Percentiles rank a stretch among this genome's conserved stretches.
Evolutionary conservation across 441 rosid species (phyloP).

Genomic region (Rhodomyrtus psidioides): DNA sequence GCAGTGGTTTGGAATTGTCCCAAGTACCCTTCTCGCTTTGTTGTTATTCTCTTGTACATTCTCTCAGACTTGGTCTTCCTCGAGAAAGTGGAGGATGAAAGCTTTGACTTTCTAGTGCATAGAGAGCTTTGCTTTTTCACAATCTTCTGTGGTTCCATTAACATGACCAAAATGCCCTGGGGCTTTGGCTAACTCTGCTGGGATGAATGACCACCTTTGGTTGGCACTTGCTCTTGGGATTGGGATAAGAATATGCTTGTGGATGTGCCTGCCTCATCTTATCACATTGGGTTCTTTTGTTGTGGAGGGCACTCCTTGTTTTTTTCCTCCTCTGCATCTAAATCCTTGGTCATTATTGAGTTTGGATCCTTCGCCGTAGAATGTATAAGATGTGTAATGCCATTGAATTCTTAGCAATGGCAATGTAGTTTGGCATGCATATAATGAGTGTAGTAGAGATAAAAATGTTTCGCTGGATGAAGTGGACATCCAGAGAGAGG

Average conservation of each 20-base stretch:
- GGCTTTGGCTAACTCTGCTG: neutral
- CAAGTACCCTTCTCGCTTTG: neutral
- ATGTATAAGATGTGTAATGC: neutral
- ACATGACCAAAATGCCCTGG: constrained; percentile 16
- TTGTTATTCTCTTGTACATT: neutral
- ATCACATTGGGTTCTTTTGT: neutral
- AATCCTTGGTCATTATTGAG: neutral
- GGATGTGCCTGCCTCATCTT: neutral
- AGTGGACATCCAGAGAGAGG: neutral
- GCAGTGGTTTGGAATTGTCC: constrained; percentile 9
- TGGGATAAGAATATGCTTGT: neutral
- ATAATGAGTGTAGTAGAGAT: neutral
- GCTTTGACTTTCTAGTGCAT: neutral
- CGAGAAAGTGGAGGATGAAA: neutral
- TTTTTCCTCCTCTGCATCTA: neutral
- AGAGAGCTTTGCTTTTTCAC: neutral
- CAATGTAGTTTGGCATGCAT: neutral
- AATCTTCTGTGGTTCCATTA: neutral
- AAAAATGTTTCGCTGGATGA: neutral
- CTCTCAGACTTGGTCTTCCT: neutral
- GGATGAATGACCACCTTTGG: neutral
- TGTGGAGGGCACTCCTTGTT: neutral
- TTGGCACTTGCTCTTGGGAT: neutral
- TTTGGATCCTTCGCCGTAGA: neutral
- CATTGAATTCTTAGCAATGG: neutral